Percentiles rank a stretch among this genome's conserved stretches.
These are phyloP conservation scores for Geoglossum cookeanum DNA, from an alignment of 2,329 filamentous ascomycete species.

Conservation along the genomic window DNA sequence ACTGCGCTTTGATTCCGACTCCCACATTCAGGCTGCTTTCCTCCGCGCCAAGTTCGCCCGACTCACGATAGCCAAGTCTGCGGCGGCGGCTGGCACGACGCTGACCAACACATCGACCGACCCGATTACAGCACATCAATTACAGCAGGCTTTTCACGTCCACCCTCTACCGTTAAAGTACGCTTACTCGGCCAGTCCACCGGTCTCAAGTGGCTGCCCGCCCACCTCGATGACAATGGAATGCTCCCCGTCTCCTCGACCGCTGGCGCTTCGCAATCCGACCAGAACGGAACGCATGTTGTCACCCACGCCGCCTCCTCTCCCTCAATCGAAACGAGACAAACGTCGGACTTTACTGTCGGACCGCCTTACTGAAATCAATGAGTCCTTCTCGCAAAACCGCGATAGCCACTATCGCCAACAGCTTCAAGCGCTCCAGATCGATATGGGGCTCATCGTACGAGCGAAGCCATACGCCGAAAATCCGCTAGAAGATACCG, in stretches of 20 bases:
- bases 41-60: neutral
- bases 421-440: slow-evolving; percentile 79
- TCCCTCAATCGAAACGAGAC: slow-evolving; percentile 60
- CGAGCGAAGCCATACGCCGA: slow-evolving; percentile 64
- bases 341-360: slow-evolving; percentile 69
- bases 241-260: slow-evolving; percentile 2
- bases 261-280: neutral
- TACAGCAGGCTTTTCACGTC: too few species aligned
- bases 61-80: neutral
- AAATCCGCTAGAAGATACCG: slow-evolving; percentile 44
- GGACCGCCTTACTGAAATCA: slow-evolving; percentile 59
- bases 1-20: neutral
- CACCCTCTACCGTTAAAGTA: too few species aligned
- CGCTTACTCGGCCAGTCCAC: too few species aligned
- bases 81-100: neutral
- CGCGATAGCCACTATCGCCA: slow-evolving; percentile 72
- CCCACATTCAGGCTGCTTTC: neutral
- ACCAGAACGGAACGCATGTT: neutral
- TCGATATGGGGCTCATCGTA: slow-evolving; percentile 71
- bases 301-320: slow-evolving; percentile 20
- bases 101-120: neutral
- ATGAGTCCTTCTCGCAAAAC: slow-evolving; percentile 60
- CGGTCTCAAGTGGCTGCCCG: neutral
- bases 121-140: too few species aligned
- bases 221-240: neutral